Conservation (phyloP, 2,329 filamentous ascomycete genomes). For the Alternaria sp. region DNA sequence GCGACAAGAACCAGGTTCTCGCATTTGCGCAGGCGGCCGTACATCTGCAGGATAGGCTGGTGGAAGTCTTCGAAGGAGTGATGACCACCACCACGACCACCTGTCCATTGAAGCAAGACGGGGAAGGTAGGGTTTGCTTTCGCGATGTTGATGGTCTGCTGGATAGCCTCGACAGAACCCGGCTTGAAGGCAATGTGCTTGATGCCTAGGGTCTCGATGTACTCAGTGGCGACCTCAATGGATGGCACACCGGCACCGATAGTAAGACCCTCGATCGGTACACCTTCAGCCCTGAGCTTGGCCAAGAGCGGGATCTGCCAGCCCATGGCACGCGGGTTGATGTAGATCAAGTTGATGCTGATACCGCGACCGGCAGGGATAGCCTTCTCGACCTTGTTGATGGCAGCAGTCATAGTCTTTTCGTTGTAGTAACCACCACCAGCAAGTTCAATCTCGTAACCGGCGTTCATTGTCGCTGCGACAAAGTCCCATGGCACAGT, state of each 20-base stretch:
- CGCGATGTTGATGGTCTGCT: constrained; percentile 59
- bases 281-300: constrained; percentile 57
- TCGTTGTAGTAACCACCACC: constrained; percentile 62
- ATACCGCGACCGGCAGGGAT: constrained; percentile 61
- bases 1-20: constrained; percentile 58
- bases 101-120: constrained; percentile 60
- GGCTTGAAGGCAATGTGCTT: constrained; percentile 61
- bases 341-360: constrained; percentile 64
- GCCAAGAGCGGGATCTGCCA: constrained; percentile 64
- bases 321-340: constrained; percentile 61
- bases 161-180: constrained; percentile 56
- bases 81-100: constrained; percentile 60
- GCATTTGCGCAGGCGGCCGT: constrained; percentile 56
- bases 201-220: constrained; percentile 66
- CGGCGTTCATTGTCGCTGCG: constrained; percentile 63
- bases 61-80: constrained; percentile 63
- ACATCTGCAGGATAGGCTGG: constrained; percentile 59
- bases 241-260: constrained; percentile 61
- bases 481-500: constrained; percentile 62
- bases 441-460: constrained; percentile 60
- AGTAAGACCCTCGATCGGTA: constrained; percentile 59
- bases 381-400: constrained; percentile 55
- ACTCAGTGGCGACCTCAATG: constrained; percentile 58
- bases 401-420: constrained; percentile 56
- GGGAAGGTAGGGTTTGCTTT: constrained; percentile 58